A percentile compares a stretch with the other conserved stretches of the same genome.
phyloP scores from a whole-genome alignment of 768 basidiomycete species.

The Pleurotus djamor region DNA sequence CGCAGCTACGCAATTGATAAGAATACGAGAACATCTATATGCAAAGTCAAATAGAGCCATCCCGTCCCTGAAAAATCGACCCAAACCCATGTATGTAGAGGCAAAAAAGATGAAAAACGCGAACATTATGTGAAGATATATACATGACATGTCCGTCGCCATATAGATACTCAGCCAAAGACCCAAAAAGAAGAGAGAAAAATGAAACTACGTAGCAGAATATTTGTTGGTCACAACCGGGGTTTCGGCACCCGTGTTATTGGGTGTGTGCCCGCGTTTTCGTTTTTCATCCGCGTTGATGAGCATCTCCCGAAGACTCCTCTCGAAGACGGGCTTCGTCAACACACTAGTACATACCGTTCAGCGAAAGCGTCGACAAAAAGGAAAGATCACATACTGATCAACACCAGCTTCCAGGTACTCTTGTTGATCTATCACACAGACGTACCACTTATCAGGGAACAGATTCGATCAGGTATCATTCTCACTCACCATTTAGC shows the following conservation, averaged over 20 bases:
- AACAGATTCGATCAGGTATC: slow-evolving; percentile 3
- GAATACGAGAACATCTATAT: neutral
- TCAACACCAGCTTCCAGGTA: slow-evolving; percentile 77
- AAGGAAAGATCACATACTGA: slow-evolving; percentile 41
- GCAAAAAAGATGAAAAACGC: neutral
- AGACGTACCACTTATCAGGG: neutral
- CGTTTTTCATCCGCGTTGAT: slow-evolving; percentile 44
- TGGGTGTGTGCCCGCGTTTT: slow-evolving; percentile 19
- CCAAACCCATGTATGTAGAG: neutral
- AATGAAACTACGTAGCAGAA: slow-evolving; percentile 1
- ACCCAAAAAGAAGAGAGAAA: slow-evolving; percentile 6
- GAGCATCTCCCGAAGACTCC: slow-evolving; percentile 43
- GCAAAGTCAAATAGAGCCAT: neutral
- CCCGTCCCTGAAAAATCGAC: neutral
- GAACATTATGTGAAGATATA: neutral
- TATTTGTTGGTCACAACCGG: slow-evolving; percentile 9
- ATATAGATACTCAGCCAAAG: slow-evolving; percentile 1
- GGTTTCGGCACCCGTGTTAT: neutral
- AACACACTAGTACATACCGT: slow-evolving; percentile 47
- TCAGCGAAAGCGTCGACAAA: slow-evolving; percentile 9
- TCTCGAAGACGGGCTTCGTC: slow-evolving; percentile 79
- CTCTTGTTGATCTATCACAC: slow-evolving; percentile 63
- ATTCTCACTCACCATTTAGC: slow-evolving; percentile 35
- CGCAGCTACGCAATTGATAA: neutral
- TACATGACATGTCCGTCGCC: neutral